Conservation (phyloP, 139 green algal genomes). For the Microglena sp. region DNA sequence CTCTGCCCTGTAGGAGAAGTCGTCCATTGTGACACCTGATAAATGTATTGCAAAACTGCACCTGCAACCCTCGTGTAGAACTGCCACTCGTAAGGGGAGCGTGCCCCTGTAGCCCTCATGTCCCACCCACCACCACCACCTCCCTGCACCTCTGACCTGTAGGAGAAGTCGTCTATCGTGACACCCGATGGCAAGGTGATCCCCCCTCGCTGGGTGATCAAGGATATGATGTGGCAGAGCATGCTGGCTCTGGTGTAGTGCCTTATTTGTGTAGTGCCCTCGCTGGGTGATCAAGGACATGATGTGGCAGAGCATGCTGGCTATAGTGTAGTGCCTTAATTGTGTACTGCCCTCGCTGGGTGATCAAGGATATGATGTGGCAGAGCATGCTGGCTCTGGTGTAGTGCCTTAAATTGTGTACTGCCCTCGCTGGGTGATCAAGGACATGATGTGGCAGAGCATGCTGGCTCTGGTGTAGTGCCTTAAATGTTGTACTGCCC, state of each 20-base stretch:
- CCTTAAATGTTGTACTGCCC: too few species aligned
- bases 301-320: slow-evolving; percentile 63
- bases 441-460: slow-evolving; percentile 75
- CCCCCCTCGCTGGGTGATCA: slow-evolving; percentile 75
- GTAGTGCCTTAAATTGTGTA: too few species aligned
- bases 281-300: slow-evolving; percentile 82
- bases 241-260: slow-evolving; percentile 49
- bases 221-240: slow-evolving; percentile 75
- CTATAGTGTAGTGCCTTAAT: slow-evolving; percentile 42
- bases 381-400: slow-evolving; percentile 51
- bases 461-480: slow-evolving; percentile 49
- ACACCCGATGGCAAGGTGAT: slow-evolving; percentile 57
- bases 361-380: slow-evolving; percentile 81
- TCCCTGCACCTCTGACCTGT: too few species aligned
- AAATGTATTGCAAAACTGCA: too few species aligned
- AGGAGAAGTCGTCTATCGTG: slow-evolving; percentile 54
- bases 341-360: slow-evolving; percentile 78
- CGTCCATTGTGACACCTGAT: slow-evolving; percentile 51
- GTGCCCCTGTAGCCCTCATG: too few species aligned
- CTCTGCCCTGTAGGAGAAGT: too few species aligned
- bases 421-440: slow-evolving; percentile 78
- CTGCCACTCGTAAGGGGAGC: too few species aligned
- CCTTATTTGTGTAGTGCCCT: too few species aligned
- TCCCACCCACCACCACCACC: too few species aligned
- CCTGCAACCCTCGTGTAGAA: too few species aligned